Evolutionary conservation across 768 basidiomycete genomes (phyloP), one percentile per base, ranked within the genome.

Genomic region (Hirschioporus abietinus): DNA sequence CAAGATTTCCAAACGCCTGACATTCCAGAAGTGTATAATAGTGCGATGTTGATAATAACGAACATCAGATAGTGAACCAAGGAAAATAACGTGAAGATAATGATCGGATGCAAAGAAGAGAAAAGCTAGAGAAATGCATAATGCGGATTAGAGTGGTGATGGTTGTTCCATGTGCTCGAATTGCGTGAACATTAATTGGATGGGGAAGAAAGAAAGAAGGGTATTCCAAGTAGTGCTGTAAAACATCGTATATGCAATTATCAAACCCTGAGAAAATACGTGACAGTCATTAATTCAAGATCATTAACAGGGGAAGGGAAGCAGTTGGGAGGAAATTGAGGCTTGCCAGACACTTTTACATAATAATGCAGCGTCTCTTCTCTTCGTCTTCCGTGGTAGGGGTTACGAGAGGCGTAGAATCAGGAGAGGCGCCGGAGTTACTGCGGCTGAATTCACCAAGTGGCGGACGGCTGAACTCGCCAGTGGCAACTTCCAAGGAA

Each of bases 401-500:
- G 15, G 60, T 25, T 15, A 61, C 30, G 25, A 61, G 25, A 12
- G 60, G 30, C 60, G 30, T 34, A 12, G 60, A 25, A 12, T 61
- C 25, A 23, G 25, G 60, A 15, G 25, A 61, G 17, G 25, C 60
- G 24, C 60, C 60, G 60, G 30, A 25, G 25, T 25, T 34, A 23
- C 60, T 61, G 25, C 25, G 30, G 60, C 25, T 25, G 60, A 25
- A 25, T 24, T 61, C 60, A 34, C 30, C 60, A 7, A 8, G 60
- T 15, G 24, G 24, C 30, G 60, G 60, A 34, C 61, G 61, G 27
- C 61, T 67, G 63, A 67, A 63, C 52, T 63, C 63, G 23, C 66
- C 66, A n/a, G 35, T 30, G 12, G 66, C 66, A 24, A 58, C 30
- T 18, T 67, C 66, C 36, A 67, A 35, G 52, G 66, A 67, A 25